Conservation (phyloP, 768 basidiomycete genomes). For the Phylloporus sp. region DNA sequence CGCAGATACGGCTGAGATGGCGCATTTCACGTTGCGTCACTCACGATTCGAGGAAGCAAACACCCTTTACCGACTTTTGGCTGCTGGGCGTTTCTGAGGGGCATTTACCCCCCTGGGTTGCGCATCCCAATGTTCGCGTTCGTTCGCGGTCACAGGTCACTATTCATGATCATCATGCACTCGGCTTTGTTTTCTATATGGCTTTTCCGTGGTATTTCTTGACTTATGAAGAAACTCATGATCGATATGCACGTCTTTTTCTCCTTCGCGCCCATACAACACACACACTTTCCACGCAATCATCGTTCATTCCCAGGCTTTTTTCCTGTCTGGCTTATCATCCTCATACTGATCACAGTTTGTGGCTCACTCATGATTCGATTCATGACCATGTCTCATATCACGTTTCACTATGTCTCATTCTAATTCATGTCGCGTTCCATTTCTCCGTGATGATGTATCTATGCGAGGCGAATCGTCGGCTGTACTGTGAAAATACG, state of each 20-base stretch:
- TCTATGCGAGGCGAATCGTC: too few species aligned
- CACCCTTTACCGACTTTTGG: constrained; percentile 63
- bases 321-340: neutral
- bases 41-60: constrained; percentile 78
- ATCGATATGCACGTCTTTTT: neutral
- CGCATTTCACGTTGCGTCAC: constrained; percentile 68
- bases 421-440: neutral
- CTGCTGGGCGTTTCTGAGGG: constrained; percentile 33
- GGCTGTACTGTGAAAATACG: neutral
- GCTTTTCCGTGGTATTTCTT: constrained; percentile 9
- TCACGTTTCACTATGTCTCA: neutral
- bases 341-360: neutral
- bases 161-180: neutral
- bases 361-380: neutral
- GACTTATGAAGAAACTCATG: constrained; percentile 15
- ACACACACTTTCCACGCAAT: neutral
- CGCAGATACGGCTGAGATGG: constrained; percentile 72
- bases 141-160: neutral
- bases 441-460: neutral
- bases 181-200: constrained; percentile 5
- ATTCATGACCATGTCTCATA: neutral
- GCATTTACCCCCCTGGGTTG: neutral
- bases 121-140: neutral
- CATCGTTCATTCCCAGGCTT: neutral
- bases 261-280: neutral